A percentile compares a stretch with the other conserved stretches of the same genome.
phyloP scores from a whole-genome alignment of 768 basidiomycete genomes.

The Boletus barrowsii region DNA sequence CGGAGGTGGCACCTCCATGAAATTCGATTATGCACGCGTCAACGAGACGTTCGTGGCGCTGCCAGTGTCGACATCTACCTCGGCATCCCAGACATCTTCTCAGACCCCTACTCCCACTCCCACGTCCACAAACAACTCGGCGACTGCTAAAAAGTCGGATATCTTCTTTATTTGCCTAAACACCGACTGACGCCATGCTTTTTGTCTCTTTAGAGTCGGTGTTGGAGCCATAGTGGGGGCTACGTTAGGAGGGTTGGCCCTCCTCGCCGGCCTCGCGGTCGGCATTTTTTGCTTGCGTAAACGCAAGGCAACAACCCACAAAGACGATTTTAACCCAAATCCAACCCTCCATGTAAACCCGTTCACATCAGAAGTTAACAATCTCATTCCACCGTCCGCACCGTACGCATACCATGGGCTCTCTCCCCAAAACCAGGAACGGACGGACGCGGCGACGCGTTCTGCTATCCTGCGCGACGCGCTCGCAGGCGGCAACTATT shows the following conservation, averaged over 20 bases:
- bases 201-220: constrained; percentile 6
- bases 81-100: neutral
- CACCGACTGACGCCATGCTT: neutral
- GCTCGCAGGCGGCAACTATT: neutral
- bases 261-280: neutral
- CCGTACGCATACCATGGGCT: neutral
- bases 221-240: constrained; percentile 14
- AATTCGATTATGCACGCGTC: constrained; percentile 26
- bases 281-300: constrained; percentile 9
- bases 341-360: neutral
- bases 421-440: neutral
- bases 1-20: constrained; percentile 16
- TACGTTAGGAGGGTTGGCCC: constrained; percentile 9
- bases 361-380: neutral
- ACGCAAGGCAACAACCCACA: neutral
- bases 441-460: neutral
- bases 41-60: constrained; percentile 20
- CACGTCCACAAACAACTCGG: neutral
- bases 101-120: constrained; percentile 4
- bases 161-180: neutral
- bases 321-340: neutral
- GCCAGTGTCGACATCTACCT: neutral
- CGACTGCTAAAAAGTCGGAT: constrained; percentile 7
- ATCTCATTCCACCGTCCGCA: neutral
- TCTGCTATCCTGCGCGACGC: constrained; percentile 15